These are phyloP conservation scores for Magnolia changhungtana DNA, from an alignment of 164 flowering plant species.

Conservation along the genomic window DNA sequence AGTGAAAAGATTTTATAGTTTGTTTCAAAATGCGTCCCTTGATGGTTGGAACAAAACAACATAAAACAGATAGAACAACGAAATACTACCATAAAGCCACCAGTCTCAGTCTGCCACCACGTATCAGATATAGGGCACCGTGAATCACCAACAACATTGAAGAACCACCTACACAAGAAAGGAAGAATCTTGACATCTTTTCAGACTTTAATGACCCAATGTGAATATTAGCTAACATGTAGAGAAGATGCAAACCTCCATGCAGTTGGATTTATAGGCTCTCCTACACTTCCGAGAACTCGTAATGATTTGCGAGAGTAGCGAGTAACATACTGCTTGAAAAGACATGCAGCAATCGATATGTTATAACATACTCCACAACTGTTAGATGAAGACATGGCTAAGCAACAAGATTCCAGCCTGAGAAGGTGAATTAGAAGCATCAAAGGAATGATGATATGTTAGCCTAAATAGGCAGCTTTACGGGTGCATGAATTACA, in stretches of 20 bases:
- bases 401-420: not conserved
- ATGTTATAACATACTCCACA: not conserved
- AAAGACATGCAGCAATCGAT: slow-evolving; percentile 1
- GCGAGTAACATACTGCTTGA: slow-evolving; percentile 74
- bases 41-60: not conserved
- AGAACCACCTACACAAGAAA: slow-evolving; percentile 72
- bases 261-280: slow-evolving; percentile 98
- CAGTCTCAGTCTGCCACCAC: slow-evolving; percentile 99
- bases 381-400: not conserved
- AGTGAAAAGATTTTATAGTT: not conserved
- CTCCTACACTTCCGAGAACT: slow-evolving; percentile 96
- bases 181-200: not conserved
- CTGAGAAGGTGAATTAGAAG: not conserved
- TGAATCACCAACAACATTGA: slow-evolving; percentile 84
- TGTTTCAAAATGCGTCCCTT: not conserved
- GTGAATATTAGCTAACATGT: not conserved
- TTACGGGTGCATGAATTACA: not conserved
- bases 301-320: slow-evolving; percentile 89
- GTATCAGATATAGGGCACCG: slow-evolving; percentile 98
- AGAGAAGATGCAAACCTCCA: slow-evolving; percentile 58
- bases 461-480: not conserved
- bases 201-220: not conserved
- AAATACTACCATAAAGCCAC: slow-evolving; percentile 81
- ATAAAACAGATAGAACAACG: not conserved
- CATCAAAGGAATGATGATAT: not conserved